Conservation (phyloP, 2,329 filamentous ascomycete genomes). For the Aspergillus awamori region DNA sequence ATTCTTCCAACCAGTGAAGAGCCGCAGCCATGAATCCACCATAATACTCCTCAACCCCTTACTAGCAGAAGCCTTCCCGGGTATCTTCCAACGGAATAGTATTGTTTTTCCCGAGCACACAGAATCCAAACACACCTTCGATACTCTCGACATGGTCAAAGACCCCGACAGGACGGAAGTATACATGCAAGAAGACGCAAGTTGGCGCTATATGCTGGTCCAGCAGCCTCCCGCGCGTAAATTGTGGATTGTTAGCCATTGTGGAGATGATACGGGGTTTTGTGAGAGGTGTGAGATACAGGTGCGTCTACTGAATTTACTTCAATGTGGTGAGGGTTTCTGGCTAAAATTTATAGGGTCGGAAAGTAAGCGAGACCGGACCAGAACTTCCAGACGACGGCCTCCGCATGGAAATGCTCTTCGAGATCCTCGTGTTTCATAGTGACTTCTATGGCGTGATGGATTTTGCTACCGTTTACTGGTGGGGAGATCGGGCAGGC, state of each 20-base stretch:
- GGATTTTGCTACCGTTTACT: neutral
- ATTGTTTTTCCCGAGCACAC: neutral
- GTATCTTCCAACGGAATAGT: neutral
- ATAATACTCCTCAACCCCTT: neutral
- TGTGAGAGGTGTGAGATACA: neutral
- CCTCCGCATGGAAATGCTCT: neutral
- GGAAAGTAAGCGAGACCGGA: neutral
- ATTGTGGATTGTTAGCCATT: neutral
- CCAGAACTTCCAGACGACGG: neutral
- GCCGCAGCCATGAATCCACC: neutral
- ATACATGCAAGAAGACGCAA: slow-evolving; percentile 1
- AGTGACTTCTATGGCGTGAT: neutral
- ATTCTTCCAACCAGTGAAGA: neutral
- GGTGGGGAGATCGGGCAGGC: neutral
- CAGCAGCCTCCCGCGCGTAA: neutral
- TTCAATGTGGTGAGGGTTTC: too few relatives aligned
- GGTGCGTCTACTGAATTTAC: neutral
- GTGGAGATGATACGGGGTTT: too few relatives aligned
- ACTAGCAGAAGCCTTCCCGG: neutral
- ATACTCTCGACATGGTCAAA: neutral
- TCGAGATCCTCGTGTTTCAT: neutral
- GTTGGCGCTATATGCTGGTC: slow-evolving; percentile 10
- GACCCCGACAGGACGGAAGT: neutral
- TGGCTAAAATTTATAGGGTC: too few relatives aligned
- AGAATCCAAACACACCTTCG: neutral